Percentiles rank a stretch among this genome's conserved stretches.
phyloP scores from a whole-genome alignment of 768 basidiomycete genomes.

The Megacollybia marginata region DNA sequence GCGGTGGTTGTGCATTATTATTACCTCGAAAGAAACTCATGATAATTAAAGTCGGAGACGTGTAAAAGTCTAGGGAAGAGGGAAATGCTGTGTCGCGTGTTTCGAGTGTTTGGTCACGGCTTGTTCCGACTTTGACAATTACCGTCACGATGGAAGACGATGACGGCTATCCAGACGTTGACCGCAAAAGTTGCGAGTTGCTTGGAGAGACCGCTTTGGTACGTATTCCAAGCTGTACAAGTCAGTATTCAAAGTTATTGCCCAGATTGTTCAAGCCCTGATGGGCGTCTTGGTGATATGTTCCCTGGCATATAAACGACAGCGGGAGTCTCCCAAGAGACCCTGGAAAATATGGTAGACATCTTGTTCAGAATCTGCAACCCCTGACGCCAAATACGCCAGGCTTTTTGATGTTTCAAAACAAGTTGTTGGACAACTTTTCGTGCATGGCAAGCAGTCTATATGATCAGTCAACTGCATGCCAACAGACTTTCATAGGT shows the following conservation, averaged over 20 bases:
- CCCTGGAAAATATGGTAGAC: constrained; percentile 90
- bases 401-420: constrained; percentile 94
- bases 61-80: background rate
- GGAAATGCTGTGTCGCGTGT: background rate
- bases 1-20: constrained; percentile 28
- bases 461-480: too few species aligned
- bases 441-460: constrained; percentile 48
- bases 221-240: constrained; percentile 14
- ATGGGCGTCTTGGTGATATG: constrained; percentile 90
- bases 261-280: constrained; percentile 74
- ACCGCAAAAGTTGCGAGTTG: constrained; percentile 41
- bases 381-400: background rate
- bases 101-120: background rate
- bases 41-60: constrained; percentile 5
- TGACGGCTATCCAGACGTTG: constrained; percentile 30
- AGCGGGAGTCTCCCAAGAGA: constrained; percentile 76
- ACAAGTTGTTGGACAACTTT: constrained; percentile 81
- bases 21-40: constrained; percentile 46
- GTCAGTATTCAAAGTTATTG: constrained; percentile 10
- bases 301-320: constrained; percentile 82
- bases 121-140: background rate
- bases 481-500: too few species aligned
- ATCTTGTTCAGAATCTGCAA: constrained; percentile 2
- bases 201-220: constrained; percentile 47
- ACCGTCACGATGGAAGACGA: too few species aligned